phyloP scores from a whole-genome alignment of 1,284 basidiomycete genomes.

The Malassezia vespertilionis region DNA sequence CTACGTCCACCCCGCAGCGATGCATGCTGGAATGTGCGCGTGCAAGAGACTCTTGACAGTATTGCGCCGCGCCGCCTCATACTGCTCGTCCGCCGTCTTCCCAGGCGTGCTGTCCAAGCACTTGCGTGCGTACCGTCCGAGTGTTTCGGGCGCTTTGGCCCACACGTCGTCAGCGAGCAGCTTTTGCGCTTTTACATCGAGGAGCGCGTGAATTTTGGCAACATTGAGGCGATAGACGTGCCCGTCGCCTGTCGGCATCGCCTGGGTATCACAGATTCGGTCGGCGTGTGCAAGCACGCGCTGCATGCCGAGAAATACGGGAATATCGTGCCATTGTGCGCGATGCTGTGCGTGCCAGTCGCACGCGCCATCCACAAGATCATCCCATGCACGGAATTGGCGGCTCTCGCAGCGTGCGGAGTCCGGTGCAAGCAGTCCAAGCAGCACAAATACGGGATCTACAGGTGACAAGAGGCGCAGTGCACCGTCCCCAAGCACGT shows the following conservation, averaged over 20 bases:
- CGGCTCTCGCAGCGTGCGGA: not conserved
- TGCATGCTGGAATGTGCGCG: not conserved
- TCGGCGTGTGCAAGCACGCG: conserved; percentile 1
- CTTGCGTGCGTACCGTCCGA: conserved; percentile 3
- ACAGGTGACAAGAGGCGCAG: conserved; percentile 13
- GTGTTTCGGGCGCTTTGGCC: conserved; percentile 3
- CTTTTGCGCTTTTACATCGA: conserved; percentile 1
- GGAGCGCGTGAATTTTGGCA: not conserved
- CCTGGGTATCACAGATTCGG: conserved; percentile 14
- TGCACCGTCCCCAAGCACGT: conserved; percentile 7
- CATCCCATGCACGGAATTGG: conserved; percentile 5
- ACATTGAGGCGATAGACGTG: conserved; percentile 11
- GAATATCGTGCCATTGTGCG: conserved; percentile 13
- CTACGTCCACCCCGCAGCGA: not conserved
- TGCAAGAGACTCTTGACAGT: not conserved
- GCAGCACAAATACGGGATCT: conserved; percentile 12
- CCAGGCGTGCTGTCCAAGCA: not conserved
- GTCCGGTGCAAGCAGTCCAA: conserved; percentile 2
- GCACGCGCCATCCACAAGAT: conserved; percentile 8
- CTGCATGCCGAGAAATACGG: not conserved
- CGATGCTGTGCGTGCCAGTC: conserved; percentile 11
- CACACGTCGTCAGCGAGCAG: not conserved
- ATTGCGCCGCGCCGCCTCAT: not conserved
- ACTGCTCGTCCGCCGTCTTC: not conserved
- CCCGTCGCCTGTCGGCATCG: not conserved